phyloP scores from a whole-genome alignment of 305 asterid genomes.

The Fraxinus angustifolia region DNA sequence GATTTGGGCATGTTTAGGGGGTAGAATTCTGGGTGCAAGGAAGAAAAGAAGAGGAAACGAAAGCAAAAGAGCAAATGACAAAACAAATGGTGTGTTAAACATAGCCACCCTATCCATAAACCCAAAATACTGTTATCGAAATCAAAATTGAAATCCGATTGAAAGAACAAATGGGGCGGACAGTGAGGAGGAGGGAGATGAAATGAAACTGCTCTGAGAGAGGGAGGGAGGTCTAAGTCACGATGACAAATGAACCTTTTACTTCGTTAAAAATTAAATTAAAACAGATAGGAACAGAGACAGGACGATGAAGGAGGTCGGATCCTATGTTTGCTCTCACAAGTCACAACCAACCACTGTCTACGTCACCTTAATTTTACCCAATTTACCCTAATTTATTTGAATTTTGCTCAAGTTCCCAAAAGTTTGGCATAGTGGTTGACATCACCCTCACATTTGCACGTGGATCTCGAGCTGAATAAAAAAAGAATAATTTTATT shows the following conservation, averaged over 20 bases:
- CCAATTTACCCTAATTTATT: no score
- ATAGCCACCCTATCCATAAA: conserved; percentile 25
- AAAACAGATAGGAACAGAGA: background rate
- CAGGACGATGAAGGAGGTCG: background rate
- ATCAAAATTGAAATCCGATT: background rate
- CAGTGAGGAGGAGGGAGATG: background rate
- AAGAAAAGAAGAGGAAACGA: conserved; percentile 51
- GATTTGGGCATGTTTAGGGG: conserved; percentile 37
- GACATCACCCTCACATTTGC: no score
- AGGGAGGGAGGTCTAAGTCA: background rate
- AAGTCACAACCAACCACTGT: background rate
- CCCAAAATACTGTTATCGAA: background rate
- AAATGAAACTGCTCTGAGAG: background rate
- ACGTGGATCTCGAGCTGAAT: no score
- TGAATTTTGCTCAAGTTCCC: no score
- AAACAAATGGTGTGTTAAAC: conserved; percentile 43
- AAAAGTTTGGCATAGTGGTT: no score
- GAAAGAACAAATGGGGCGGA: background rate
- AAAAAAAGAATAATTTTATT: no score
- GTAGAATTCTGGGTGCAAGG: conserved; percentile 43
- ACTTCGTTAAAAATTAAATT: background rate
- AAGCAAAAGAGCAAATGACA: conserved; percentile 44
- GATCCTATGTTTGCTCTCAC: background rate
- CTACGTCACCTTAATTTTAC: background rate
- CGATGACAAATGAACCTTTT: background rate